Percentiles rank a stretch among this genome's conserved stretches.
Conservation (phyloP, 306 rosid species). For the Comarum palustre region DNA sequence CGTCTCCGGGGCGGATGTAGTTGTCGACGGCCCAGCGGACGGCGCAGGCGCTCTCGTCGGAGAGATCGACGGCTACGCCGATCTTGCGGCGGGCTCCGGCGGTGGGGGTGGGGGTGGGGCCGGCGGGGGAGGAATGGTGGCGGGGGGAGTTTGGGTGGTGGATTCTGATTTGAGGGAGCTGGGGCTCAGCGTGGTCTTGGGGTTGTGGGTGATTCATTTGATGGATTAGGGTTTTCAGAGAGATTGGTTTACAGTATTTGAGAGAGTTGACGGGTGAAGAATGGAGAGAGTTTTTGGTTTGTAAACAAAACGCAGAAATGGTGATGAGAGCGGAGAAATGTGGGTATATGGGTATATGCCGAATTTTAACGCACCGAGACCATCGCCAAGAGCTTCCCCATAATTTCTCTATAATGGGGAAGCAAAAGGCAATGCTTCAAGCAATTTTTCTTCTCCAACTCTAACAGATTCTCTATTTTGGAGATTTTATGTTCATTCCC, state of each 20-base stretch:
- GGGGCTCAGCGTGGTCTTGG: constrained; percentile 56
- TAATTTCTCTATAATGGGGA: too few species aligned
- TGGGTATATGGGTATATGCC: constrained; percentile 1
- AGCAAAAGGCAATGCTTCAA: too few species aligned
- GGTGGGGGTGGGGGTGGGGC: constrained; percentile 78
- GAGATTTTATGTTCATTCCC: too few species aligned
- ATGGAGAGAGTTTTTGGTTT: background rate
- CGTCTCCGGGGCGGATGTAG: constrained; percentile 94
- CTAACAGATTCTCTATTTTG: too few species aligned
- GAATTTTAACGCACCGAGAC: background rate
- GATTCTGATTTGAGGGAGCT: constrained; percentile 78
- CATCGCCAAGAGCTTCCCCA: too few species aligned
- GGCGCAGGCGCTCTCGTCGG: constrained; percentile 92
- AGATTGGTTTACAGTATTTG: background rate
- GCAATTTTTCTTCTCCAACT: too few species aligned
- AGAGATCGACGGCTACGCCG: constrained; percentile 94
- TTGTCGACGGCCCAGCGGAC: constrained; percentile 95
- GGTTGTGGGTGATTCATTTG: constrained; percentile 43
- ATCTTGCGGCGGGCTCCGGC: constrained; percentile 95
- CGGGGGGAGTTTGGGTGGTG: constrained; percentile 90
- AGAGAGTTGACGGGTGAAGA: constrained; percentile 11
- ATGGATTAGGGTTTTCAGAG: background rate
- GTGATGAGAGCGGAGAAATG: background rate
- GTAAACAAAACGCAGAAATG: background rate
- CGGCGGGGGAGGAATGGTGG: constrained; percentile 45